Base-by-base conservation (phyloP, 2,329 filamentous ascomycete species). In the Cadophora malorum region DNA sequence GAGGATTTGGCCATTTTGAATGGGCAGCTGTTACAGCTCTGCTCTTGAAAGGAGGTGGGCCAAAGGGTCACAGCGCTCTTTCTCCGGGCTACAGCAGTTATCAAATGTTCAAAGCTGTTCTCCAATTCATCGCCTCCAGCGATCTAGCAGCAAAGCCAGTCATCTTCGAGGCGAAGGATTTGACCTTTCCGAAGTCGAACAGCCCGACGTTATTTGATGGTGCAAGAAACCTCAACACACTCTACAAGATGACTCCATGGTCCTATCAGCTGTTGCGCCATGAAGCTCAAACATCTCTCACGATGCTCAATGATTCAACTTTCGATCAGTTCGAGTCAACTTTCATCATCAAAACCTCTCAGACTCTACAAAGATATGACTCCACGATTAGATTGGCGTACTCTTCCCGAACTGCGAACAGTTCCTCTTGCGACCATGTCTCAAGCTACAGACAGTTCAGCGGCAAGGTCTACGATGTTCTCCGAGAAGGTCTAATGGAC, bases 1-100 rank as follows among this genome's bases (percentile, higher is more conserved):
- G 96, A 55, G 96, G 96, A 0, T 97, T 99, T 78, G 96, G 96
- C 3, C 89, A 93, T 72, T 97, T 97, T 72, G 96, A 99, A 78
- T 98, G 93, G 93, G 86, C 91, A 0, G 82, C 88, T n/a, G 81
- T 96, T 60, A 86, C 94, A 77, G 92, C 94, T 38, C 83, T 97
- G 16, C 82, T 98, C 1, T 83, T 98, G 52, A 89, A 93, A 78
- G 88, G 87, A n/a, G 92, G 92, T 31, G 91, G 90, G 7, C 86
- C 88, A 7, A 90, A 90, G 68, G 91, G 91, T 1, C 86, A 89
- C 71, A 85, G 91, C 1, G 81, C 92, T 6, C 84, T 98, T 19
- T 93, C 94, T 6, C 84, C 88, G 5, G 92, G 92, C 8, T 91
- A 97, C 74, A 97, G 91, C 81, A 91, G 91, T 79, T 96, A 95